Evolutionary conservation across 1,284 basidiomycete genomes (phyloP).

Genomic region (Cutaneotrichosporon dermatis): DNA sequence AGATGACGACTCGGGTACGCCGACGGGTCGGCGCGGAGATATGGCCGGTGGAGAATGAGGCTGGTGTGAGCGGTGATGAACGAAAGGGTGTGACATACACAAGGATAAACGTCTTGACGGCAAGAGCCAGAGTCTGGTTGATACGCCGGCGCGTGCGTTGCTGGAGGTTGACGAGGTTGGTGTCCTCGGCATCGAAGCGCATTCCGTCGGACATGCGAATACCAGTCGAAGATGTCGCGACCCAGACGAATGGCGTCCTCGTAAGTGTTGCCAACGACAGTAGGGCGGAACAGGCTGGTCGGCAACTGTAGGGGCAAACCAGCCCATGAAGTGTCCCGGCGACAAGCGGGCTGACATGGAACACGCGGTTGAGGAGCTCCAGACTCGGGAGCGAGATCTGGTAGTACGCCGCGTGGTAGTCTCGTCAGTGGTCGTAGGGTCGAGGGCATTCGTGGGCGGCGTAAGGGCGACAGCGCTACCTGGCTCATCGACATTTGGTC

Average conservation of each 20-base stretch:
- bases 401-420: slow-evolving; percentile 48
- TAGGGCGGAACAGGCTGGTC: slow-evolving; percentile 9
- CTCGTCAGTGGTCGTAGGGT: slow-evolving; percentile 36
- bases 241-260: slow-evolving; percentile 45
- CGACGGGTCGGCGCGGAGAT: slow-evolving; percentile 44
- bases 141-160: slow-evolving; percentile 24
- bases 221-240: slow-evolving; percentile 45
- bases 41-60: slow-evolving; percentile 46
- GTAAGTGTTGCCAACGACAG: slow-evolving; percentile 35
- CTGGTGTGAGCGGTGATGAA: slow-evolving; percentile 18
- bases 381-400: slow-evolving; percentile 46
- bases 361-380: slow-evolving; percentile 45
- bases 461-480: slow-evolving; percentile 29
- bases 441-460: slow-evolving; percentile 32
- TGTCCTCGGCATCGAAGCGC: slow-evolving; percentile 38
- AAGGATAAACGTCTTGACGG: slow-evolving; percentile 47
- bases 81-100: slow-evolving; percentile 25
- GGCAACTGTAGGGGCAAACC: slow-evolving; percentile 35
- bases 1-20: slow-evolving; percentile 47
- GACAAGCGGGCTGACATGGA: slow-evolving; percentile 36
- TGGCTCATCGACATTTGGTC: slow-evolving; percentile 38
- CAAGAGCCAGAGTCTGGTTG: slow-evolving; percentile 44
- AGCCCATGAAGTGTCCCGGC: slow-evolving; percentile 40
- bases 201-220: slow-evolving; percentile 37
- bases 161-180: slow-evolving; percentile 27